Percentiles rank a stretch among this genome's conserved stretches.
Evolutionary conservation across 140 eudicot species (phyloP).

Genomic region (Erigeron philadelphicus): DNA sequence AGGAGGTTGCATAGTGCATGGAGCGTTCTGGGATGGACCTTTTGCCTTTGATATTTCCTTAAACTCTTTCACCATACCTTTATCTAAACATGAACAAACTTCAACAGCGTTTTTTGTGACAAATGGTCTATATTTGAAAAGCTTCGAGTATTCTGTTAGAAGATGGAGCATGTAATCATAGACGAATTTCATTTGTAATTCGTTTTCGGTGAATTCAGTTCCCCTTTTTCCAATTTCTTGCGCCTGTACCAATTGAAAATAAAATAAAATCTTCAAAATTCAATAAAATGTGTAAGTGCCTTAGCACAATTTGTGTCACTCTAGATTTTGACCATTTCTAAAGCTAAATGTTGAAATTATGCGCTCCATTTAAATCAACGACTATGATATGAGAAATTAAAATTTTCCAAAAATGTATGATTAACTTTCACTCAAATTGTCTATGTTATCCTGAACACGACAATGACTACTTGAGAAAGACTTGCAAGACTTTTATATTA

Average conservation of each 20-base stretch:
- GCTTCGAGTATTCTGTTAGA: constrained; percentile 62
- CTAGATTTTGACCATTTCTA: too few relatives aligned
- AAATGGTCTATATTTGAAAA: constrained; percentile 55
- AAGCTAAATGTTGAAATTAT: not conserved
- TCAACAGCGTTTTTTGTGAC: constrained; percentile 55
- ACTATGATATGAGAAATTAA: too few relatives aligned
- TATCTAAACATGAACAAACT: constrained; percentile 60
- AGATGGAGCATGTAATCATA: constrained; percentile 88
- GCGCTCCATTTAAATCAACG: not conserved
- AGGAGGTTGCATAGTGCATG: constrained; percentile 60
- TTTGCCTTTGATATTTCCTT: constrained; percentile 45
- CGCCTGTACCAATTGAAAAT: constrained; percentile 43
- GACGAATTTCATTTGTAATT: constrained; percentile 55
- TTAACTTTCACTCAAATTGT: not conserved
- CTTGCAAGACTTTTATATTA: not conserved
- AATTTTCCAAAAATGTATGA: too few relatives aligned
- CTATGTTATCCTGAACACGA: not conserved
- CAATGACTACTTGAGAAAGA: not conserved
- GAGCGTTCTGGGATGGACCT: constrained; percentile 35
- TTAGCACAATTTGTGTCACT: not conserved
- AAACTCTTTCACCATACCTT: constrained; percentile 43
- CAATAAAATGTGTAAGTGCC: not conserved
- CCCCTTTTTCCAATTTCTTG: constrained; percentile 70
- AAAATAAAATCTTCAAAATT: not conserved
- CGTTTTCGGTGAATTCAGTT: constrained; percentile 52